phyloP scores from a whole-genome alignment of 2,329 filamentous ascomycete genomes.

The Reticulascus tulasneorum region DNA sequence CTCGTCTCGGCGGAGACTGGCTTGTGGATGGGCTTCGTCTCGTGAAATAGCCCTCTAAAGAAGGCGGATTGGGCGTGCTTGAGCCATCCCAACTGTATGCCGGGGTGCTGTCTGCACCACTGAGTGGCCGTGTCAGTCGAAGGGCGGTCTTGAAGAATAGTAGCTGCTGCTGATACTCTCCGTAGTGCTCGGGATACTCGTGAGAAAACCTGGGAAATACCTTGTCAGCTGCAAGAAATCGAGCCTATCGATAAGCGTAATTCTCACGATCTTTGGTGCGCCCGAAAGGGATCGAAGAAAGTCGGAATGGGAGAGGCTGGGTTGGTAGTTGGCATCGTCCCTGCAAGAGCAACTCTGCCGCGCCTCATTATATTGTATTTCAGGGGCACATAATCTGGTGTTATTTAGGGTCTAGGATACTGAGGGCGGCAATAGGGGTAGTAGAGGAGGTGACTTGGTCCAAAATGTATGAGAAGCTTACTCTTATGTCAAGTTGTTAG shows the following conservation, averaged over 20 bases:
- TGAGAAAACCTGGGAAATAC: conserved; percentile 2
- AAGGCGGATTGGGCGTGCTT: conserved; percentile 9
- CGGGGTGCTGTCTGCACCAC: conserved; percentile 1
- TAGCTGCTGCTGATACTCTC: conserved; percentile 2
- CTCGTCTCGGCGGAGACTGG: background rate
- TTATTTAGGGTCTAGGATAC: no score
- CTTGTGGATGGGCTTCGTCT: background rate
- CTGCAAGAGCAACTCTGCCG: no score
- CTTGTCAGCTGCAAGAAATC: background rate
- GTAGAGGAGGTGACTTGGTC: no score
- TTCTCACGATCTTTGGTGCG: conserved; percentile 3
- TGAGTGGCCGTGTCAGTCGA: no score
- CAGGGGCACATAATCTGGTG: no score
- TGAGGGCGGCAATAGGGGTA: no score
- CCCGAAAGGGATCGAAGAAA: background rate
- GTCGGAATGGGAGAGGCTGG: no score
- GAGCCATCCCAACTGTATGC: conserved; percentile 12
- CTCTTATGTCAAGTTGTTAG: no score
- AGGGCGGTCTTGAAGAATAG: conserved; percentile 13
- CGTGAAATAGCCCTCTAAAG: conserved; percentile 8
- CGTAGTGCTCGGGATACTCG: background rate
- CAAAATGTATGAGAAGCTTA: no score
- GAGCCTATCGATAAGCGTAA: background rate
- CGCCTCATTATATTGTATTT: no score
- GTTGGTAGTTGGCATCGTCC: no score